These are phyloP conservation scores for Aspergillus arachidicola DNA, from an alignment of 2,329 filamentous ascomycete species.

Conservation along the genomic window DNA sequence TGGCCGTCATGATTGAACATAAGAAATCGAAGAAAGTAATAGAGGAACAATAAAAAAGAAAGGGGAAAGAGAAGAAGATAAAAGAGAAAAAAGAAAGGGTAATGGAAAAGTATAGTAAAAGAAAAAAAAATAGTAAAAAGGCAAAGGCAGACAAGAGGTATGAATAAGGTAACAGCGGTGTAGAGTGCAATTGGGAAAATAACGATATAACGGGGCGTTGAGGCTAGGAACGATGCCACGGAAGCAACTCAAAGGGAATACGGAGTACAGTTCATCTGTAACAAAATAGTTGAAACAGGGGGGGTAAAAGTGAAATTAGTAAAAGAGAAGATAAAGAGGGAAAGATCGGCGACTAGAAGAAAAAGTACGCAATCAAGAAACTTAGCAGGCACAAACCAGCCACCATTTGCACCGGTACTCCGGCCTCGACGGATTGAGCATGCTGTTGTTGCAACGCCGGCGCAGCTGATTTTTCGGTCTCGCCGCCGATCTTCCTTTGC, in stretches of 20 bases:
- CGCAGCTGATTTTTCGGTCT: conserved; percentile 54
- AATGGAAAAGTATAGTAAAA: conserved; percentile 16
- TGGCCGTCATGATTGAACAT: conserved; percentile 14
- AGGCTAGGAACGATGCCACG: conserved; percentile 30
- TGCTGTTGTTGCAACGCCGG: conserved; percentile 58
- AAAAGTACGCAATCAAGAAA: conserved; percentile 93
- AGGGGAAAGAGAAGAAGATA: conserved; percentile 19
- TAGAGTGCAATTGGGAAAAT: conserved; percentile 4
- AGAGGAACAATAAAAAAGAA: conserved; percentile 19
- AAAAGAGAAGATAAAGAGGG: conserved; percentile 19
- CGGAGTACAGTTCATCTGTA: conserved; percentile 24
- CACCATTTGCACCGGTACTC: conserved; percentile 83
- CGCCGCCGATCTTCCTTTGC: conserved; percentile 71
- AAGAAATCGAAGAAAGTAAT: conserved; percentile 18
- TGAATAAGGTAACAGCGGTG: not conserved
- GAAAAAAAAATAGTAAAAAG: conserved; percentile 18
- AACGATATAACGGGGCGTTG: conserved; percentile 21
- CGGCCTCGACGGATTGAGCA: conserved; percentile 61
- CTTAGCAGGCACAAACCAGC: conserved; percentile 82
- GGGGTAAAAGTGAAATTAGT: conserved; percentile 27
- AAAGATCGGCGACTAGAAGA: conserved; percentile 67
- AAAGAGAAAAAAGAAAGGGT: conserved; percentile 15
- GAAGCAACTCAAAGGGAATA: conserved; percentile 29
- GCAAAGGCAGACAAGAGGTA: conserved; percentile 8
- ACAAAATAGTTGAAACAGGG: conserved; percentile 24